phyloP scores from a whole-genome alignment of 2,329 filamentous ascomycete species.

The Knufia fluminis region DNA sequence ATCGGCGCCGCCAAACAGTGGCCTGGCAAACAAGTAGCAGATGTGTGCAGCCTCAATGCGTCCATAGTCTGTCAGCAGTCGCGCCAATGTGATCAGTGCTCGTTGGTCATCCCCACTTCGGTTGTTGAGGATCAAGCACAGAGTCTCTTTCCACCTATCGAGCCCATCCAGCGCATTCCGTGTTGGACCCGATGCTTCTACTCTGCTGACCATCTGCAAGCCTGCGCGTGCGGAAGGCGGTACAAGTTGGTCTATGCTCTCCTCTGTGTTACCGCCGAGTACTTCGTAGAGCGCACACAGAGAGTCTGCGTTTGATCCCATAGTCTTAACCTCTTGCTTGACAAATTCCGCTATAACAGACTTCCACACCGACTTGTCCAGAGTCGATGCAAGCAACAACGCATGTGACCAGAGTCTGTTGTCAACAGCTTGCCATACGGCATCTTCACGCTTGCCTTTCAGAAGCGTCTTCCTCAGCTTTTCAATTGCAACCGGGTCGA shows the following conservation, averaged over 20 bases:
- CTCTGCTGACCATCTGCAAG: slow-evolving; percentile 79
- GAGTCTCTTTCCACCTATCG: slow-evolving; percentile 87
- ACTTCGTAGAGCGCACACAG: slow-evolving; percentile 88
- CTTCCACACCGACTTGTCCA: slow-evolving; percentile 68
- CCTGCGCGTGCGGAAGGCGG: slow-evolving; percentile 86
- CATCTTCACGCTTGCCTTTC: slow-evolving; percentile 76
- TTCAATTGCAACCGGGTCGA: slow-evolving; percentile 61
- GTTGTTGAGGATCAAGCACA: slow-evolving; percentile 79
- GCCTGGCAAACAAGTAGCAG: slow-evolving; percentile 79
- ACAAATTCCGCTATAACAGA: slow-evolving; percentile 94
- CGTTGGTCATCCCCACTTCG: slow-evolving; percentile 69
- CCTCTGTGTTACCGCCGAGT: slow-evolving; percentile 85
- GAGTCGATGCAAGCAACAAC: slow-evolving; percentile 76
- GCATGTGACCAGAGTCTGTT: slow-evolving; percentile 94
- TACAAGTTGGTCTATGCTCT: slow-evolving; percentile 91
- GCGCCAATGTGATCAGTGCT: slow-evolving; percentile 71
- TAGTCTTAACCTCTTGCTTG: slow-evolving; percentile 80
- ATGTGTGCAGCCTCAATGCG: slow-evolving; percentile 86
- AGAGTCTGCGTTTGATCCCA: slow-evolving; percentile 71
- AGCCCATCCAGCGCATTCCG: slow-evolving; percentile 74
- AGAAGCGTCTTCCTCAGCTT: slow-evolving; percentile 65
- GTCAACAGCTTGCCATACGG: slow-evolving; percentile 87
- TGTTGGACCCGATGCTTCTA: slow-evolving; percentile 49
- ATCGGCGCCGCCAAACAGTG: slow-evolving; percentile 68
- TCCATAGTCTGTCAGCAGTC: slow-evolving; percentile 73